phyloP scores from a whole-genome alignment of 2,329 filamentous ascomycete genomes.

The Davidsoniella neocaledoniae region DNA sequence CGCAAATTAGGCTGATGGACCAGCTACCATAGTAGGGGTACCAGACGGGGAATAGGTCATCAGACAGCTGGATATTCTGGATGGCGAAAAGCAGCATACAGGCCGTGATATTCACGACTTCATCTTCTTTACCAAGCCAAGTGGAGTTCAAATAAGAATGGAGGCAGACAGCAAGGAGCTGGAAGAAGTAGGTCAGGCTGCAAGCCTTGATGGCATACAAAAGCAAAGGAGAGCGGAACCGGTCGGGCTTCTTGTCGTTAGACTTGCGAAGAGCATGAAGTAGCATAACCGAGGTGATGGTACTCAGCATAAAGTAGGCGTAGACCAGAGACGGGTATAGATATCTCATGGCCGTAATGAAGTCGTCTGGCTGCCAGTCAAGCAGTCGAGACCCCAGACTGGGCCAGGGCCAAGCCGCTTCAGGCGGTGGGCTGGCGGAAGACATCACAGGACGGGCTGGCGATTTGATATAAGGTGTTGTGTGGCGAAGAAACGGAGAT shows the following conservation, averaged over 20 bases:
- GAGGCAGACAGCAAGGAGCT: conserved; percentile 26
- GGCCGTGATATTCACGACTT: conserved; percentile 40
- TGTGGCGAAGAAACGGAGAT: too few species aligned
- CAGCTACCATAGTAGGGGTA: conserved; percentile 49
- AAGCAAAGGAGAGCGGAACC: conserved; percentile 22
- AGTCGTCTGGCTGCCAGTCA: neutral
- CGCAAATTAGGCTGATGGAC: conserved; percentile 38
- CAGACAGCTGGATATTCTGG: conserved; percentile 36
- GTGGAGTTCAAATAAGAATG: conserved; percentile 20
- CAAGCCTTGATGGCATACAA: conserved; percentile 4
- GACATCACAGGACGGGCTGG: conserved; percentile 1
- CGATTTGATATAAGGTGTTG: neutral
- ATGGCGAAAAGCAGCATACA: conserved; percentile 48
- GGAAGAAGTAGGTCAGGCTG: conserved; percentile 26
- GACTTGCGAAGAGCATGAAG: conserved; percentile 29
- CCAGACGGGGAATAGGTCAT: conserved; percentile 35
- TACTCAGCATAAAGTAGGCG: conserved; percentile 37
- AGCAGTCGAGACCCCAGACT: neutral
- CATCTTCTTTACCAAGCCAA: conserved; percentile 30
- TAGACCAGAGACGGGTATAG: conserved; percentile 40
- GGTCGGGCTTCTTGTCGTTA: conserved; percentile 19
- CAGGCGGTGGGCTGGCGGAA: neutral
- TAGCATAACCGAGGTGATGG: conserved; percentile 33
- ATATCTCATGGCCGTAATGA: conserved; percentile 27
- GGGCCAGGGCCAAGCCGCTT: neutral